Percentiles rank a stretch among this genome's conserved stretches.
These are phyloP conservation scores for Daedalea quercina DNA, from an alignment of 768 basidiomycete species.

Conservation along the genomic window DNA sequence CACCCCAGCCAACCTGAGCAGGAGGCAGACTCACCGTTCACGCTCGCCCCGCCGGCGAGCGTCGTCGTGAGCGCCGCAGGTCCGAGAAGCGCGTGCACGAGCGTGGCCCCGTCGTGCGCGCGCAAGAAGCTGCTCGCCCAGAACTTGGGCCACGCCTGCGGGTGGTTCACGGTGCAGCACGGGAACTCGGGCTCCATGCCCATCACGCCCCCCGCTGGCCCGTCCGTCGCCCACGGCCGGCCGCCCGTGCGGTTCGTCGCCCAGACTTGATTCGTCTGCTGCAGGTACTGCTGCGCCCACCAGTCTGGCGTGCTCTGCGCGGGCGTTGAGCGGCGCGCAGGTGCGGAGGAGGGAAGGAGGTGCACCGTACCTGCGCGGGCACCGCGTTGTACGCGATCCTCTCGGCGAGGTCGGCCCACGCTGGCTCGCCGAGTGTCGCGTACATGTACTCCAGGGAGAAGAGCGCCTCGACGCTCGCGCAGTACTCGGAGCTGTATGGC, in stretches of 20 bases:
- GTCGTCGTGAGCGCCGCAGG: constrained; percentile 37
- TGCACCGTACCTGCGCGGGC: constrained; percentile 33
- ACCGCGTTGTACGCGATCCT: constrained; percentile 46
- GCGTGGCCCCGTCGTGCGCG: constrained; percentile 36
- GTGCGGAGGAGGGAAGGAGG: background rate
- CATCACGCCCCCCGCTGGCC: constrained; percentile 42
- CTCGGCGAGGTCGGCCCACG: constrained; percentile 25
- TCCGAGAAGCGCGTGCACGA: constrained; percentile 43
- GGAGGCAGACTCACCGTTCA: background rate
- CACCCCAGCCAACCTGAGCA: background rate
- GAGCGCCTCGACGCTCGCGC: constrained; percentile 54
- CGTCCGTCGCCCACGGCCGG: background rate
- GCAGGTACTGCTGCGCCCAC: constrained; percentile 54
- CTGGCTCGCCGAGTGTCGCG: background rate
- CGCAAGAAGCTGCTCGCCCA: constrained; percentile 44
- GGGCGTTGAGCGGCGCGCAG: background rate
- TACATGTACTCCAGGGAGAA: constrained; percentile 37
- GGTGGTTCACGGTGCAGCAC: constrained; percentile 42
- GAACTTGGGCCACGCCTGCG: constrained; percentile 51
- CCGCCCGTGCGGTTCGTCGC: constrained; percentile 45
- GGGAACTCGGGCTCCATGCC: constrained; percentile 46
- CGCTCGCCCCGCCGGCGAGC: constrained; percentile 29
- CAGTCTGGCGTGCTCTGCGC: constrained; percentile 31
- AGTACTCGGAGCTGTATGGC: constrained; percentile 41
- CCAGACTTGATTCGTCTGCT: constrained; percentile 52